Percentiles rank a stretch among this genome's conserved stretches.
These are phyloP conservation scores for Hamigera avellanea DNA, from an alignment of 495 filamentous ascomycete species.

Conservation along the genomic window DNA sequence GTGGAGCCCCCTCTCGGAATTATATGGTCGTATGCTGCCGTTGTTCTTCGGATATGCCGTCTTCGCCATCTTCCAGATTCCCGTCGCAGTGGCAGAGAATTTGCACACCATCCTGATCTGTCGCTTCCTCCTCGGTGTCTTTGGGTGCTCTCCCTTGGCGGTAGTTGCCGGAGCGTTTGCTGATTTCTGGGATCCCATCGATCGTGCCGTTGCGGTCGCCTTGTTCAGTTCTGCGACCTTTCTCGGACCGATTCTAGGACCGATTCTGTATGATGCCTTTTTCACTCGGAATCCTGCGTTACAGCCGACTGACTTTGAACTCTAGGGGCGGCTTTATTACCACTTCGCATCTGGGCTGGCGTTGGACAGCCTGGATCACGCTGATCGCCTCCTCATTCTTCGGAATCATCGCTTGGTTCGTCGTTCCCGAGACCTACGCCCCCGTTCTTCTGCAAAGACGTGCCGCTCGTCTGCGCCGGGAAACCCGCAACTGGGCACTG, in stretches of 20 bases:
- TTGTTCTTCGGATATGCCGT: constrained; percentile 40
- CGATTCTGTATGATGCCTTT: constrained; percentile 8
- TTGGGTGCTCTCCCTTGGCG: constrained; percentile 38
- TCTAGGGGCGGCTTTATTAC: constrained; percentile 46
- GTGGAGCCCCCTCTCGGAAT: constrained; percentile 65
- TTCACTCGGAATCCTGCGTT: too few relatives aligned
- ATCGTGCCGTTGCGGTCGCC: constrained; percentile 37
- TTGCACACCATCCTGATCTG: constrained; percentile 40
- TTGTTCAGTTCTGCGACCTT: constrained; percentile 41
- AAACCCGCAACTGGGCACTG: constrained; percentile 51
- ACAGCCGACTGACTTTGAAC: too few relatives aligned
- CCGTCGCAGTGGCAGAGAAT: constrained; percentile 38
- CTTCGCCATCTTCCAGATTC: constrained; percentile 43
- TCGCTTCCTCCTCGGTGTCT: constrained; percentile 40
- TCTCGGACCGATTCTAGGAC: constrained; percentile 24
- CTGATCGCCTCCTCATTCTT: constrained; percentile 42
- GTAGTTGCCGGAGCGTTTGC: constrained; percentile 40
- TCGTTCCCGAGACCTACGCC: constrained; percentile 50
- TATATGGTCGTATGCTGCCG: constrained; percentile 53
- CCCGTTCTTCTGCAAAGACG: constrained; percentile 43
- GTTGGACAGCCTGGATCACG: constrained; percentile 55
- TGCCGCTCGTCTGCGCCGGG: constrained; percentile 43
- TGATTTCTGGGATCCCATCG: constrained; percentile 36
- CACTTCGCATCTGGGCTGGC: constrained; percentile 44
- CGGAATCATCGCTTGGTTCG: constrained; percentile 35